A percentile compares a stretch with the other conserved stretches of the same genome.
Evolutionary conservation across 2,329 filamentous ascomycete species (phyloP).

Genomic region (Cercospora sp.): DNA sequence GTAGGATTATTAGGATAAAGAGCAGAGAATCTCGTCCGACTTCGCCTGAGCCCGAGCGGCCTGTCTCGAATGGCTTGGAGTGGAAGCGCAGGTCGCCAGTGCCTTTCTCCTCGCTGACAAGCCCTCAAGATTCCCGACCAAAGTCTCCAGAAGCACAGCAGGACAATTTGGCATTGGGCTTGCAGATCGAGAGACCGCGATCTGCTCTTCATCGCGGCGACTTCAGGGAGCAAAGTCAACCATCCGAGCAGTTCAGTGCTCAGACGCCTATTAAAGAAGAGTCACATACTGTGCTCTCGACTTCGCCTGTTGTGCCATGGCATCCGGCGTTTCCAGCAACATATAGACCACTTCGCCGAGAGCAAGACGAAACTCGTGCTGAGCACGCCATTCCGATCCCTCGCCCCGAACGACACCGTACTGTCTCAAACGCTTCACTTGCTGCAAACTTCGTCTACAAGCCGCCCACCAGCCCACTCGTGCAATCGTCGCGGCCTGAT

Average conservation of each 20-base stretch:
- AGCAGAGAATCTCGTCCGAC: constrained; percentile 40
- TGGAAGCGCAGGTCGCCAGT: constrained; percentile 54
- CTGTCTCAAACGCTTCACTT: constrained; percentile 61
- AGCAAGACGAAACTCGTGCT: constrained; percentile 9
- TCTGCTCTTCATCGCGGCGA: constrained; percentile 69
- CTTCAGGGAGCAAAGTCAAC: constrained; percentile 49
- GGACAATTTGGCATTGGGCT: constrained; percentile 36
- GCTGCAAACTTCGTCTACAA: constrained; percentile 81
- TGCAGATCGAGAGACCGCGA: constrained; percentile 74
- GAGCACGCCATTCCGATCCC: constrained; percentile 35
- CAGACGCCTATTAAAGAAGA: constrained; percentile 19
- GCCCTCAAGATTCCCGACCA: constrained; percentile 17
- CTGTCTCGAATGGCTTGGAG: constrained; percentile 25
- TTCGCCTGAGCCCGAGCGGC: constrained; percentile 31
- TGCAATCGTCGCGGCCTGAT: constrained; percentile 54
- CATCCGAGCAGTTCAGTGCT: constrained; percentile 24
- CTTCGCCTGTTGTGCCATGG: constrained; percentile 61
- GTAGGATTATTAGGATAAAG: constrained; percentile 76
- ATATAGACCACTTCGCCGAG: constrained; percentile 31
- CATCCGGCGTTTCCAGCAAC: constrained; percentile 49
- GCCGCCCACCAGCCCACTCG: constrained; percentile 86
- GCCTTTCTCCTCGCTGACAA: constrained; percentile 13
- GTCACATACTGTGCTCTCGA: constrained; percentile 39
- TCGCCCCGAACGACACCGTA: constrained; percentile 45
- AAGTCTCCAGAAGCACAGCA: constrained; percentile 26